Evolutionary conservation across 1,284 basidiomycete genomes (phyloP).

Genomic region (Thecaphora thlaspeos): DNA sequence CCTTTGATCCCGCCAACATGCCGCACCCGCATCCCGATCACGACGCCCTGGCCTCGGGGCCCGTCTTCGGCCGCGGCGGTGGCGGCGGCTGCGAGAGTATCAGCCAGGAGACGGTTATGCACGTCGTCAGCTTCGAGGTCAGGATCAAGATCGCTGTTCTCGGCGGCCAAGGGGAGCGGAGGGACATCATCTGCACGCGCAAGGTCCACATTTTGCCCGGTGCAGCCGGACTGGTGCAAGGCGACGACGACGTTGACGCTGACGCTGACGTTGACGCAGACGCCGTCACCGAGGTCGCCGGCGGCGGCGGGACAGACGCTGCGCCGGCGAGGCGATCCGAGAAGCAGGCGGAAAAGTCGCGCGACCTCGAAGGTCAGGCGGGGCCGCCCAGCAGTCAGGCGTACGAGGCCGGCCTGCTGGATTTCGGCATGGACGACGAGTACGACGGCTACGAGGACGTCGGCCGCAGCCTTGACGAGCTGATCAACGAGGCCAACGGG

Average conservation of each 20-base stretch:
- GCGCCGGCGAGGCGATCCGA: constrained; percentile 12
- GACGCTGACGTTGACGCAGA: too few species aligned
- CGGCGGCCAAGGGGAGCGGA: constrained; percentile 25
- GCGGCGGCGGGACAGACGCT: neutral
- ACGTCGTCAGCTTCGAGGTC: constrained; percentile 51
- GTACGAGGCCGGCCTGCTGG: constrained; percentile 10
- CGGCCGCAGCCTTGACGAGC: constrained; percentile 20
- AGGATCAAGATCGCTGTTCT: constrained; percentile 42
- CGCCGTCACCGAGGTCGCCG: too few species aligned
- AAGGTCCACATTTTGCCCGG: constrained; percentile 46
- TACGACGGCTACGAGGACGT: constrained; percentile 52
- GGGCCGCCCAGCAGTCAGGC: constrained; percentile 3
- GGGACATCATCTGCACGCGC: constrained; percentile 36
- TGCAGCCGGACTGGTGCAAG: constrained; percentile 34
- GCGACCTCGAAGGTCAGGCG: neutral
- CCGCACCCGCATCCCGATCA: constrained; percentile 53
- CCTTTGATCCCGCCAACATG: constrained; percentile 47
- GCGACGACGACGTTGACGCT: neutral
- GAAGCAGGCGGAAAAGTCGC: constrained; percentile 11
- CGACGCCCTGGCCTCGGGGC: constrained; percentile 41
- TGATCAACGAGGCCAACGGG: constrained; percentile 16
- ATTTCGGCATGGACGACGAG: constrained; percentile 38
- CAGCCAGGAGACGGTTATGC: constrained; percentile 51
- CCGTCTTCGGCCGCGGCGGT: constrained; percentile 40
- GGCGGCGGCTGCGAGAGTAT: constrained; percentile 54